These are phyloP conservation scores for Solanum lignicaule DNA, from an alignment of 257 asterid species.

Conservation along the genomic window DNA sequence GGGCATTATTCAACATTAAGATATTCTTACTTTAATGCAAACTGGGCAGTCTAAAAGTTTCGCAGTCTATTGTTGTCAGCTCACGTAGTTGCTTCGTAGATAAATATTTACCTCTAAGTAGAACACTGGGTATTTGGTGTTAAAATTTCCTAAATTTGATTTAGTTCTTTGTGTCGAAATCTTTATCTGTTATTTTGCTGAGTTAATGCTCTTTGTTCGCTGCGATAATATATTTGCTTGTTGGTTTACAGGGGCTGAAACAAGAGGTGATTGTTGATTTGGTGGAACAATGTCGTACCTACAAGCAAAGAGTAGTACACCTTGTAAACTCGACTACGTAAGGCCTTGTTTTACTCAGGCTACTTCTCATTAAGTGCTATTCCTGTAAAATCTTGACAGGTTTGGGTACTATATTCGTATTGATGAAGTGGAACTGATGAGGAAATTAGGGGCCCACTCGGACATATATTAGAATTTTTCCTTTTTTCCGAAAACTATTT, in stretches of 20 bases:
- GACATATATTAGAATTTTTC: background rate
- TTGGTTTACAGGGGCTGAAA: constrained; percentile 58
- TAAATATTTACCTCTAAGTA: background rate
- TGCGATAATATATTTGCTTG: background rate
- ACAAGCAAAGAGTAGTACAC: constrained; percentile 96
- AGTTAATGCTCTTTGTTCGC: background rate
- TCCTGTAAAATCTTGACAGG: background rate
- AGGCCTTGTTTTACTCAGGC: constrained; percentile 29
- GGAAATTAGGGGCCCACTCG: background rate
- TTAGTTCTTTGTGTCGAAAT: background rate
- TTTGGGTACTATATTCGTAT: background rate
- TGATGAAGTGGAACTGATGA: background rate
- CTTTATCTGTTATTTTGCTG: background rate
- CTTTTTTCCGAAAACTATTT: background rate
- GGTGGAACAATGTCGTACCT: constrained; percentile 94
- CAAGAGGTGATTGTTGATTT: constrained; percentile 97
- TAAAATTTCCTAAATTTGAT: background rate
- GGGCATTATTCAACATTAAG: background rate
- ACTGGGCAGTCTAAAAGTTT: background rate
- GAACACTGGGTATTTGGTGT: background rate
- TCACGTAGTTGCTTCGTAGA: background rate
- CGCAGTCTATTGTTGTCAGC: background rate
- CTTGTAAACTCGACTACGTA: constrained; percentile 98
- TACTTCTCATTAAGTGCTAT: background rate
- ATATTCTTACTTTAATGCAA: background rate